Base-by-base conservation (phyloP, 495 filamentous ascomycete genomes). In the Pyronema omphalodes region DNA sequence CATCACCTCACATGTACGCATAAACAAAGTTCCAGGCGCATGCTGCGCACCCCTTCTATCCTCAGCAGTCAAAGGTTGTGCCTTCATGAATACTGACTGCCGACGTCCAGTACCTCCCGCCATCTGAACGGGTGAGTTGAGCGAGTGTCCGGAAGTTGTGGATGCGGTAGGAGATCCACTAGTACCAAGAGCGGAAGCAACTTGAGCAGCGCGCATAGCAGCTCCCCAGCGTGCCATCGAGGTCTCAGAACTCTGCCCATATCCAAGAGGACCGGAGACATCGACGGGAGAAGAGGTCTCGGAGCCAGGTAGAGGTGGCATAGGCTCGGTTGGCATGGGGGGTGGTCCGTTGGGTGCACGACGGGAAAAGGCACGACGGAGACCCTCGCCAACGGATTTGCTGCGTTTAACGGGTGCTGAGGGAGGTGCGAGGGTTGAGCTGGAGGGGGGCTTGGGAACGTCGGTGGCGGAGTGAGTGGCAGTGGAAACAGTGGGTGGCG, bases 21-120 rank as follows among this genome's bases (percentile, higher is more conserved):
- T 49, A 53, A 64, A 64, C 37, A 64, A 55, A 6, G 60, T 64
- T 17, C 61, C 61, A 2, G 61, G 61, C 54, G 58, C 62, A 19
- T 60, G 51, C 11, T 51, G 56, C 7, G 55, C 60, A 18, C 61
- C 57, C 1, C 49, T 49, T 17, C 35, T 46, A 23, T 63, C 54
- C n/a, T 64, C 61, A 1, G 58, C 54, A 7, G 60, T 64, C 7
- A 64, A 52, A 14, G 49, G 51, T 41, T 50, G 37, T 17, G 59
- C 37, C 39, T 62, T 57, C 15, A 53, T 52, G 33, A 57, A 46
- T n/a, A 52, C 56, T 23, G 57, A 50, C 5, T 29, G 23, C 23
- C 23, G 23, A 5, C 23, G 23, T 29, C 23, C 23, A n/a, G n/a
- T n/a, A 29, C 23, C 23, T 29, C 23, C 23, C 5, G 2, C 23